A percentile compares a stretch with the other conserved stretches of the same genome.
Evolutionary conservation across 768 basidiomycete species (phyloP).

Genomic region (Megacollybia marginata): DNA sequence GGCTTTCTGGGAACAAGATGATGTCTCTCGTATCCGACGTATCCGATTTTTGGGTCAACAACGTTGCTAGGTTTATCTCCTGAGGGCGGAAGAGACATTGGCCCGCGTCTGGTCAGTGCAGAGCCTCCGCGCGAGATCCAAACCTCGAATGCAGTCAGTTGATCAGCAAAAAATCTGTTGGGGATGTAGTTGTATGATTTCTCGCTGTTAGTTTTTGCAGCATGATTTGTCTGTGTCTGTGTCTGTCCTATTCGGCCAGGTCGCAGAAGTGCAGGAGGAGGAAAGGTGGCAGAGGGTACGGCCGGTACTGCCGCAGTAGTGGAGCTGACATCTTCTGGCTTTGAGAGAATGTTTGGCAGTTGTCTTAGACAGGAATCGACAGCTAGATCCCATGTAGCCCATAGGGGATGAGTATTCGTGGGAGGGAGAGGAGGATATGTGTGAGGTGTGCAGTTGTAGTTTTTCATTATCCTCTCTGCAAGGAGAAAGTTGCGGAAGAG

Average conservation of each 20-base stretch:
- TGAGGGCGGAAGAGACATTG: constrained; percentile 58
- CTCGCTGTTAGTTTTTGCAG: constrained; percentile 22
- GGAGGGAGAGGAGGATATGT: constrained; percentile 87
- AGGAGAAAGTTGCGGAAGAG: constrained; percentile 96
- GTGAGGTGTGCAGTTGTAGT: constrained; percentile 94
- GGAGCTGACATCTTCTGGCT: constrained; percentile 19
- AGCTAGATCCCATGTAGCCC: constrained; percentile 97
- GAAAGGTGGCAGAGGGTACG: not conserved
- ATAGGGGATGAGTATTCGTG: constrained; percentile 94
- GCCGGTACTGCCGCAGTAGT: constrained; percentile 16
- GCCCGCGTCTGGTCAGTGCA: constrained; percentile 70
- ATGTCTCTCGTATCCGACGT: constrained; percentile 6
- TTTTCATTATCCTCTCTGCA: constrained; percentile 96
- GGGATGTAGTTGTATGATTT: constrained; percentile 70
- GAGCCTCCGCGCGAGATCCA: constrained; percentile 96
- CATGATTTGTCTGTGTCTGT: constrained; percentile 12
- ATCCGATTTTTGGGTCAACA: not conserved
- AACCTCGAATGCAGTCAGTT: constrained; percentile 94
- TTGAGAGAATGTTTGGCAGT: constrained; percentile 72
- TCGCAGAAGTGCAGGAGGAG: constrained; percentile 19
- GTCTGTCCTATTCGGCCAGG: constrained; percentile 34
- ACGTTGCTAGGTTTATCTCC: constrained; percentile 24
- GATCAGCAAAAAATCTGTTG: constrained; percentile 91
- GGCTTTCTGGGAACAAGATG: constrained; percentile 82
- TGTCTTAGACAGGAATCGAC: constrained; percentile 92